Conservation (phyloP, 345 rosid species). For the Heritiera fomes region DNA sequence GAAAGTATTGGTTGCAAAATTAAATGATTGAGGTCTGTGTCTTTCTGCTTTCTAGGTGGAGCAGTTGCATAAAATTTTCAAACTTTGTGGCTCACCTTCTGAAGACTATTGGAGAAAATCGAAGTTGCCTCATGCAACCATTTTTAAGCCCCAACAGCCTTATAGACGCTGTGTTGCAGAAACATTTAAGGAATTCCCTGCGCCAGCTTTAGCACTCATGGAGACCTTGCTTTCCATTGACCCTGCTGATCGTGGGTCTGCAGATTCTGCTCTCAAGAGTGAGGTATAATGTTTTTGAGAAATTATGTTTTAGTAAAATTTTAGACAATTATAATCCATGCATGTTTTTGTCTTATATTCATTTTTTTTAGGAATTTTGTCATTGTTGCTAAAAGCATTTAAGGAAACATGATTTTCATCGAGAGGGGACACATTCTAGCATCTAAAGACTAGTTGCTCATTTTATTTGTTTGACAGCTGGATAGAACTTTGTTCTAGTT, state of each 20-base stretch:
- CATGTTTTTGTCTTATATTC: background rate
- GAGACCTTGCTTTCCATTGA: conserved; percentile 84
- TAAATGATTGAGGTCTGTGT: conserved; percentile 19
- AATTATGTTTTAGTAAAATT: conserved; percentile 9
- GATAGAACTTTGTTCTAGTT: background rate
- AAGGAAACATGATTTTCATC: background rate
- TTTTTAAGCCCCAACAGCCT: conserved; percentile 96
- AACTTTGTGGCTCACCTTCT: conserved; percentile 96
- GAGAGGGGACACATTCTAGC: background rate
- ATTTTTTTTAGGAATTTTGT: background rate
- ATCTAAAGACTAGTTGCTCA: background rate
- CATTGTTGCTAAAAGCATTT: background rate
- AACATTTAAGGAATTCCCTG: conserved; percentile 92
- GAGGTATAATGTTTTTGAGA: conserved; percentile 54
- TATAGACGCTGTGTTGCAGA: conserved; percentile 88
- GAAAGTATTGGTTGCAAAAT: background rate
- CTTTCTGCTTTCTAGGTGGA: conserved; percentile 65
- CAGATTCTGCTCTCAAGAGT: conserved; percentile 71
- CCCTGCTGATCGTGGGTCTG: conserved; percentile 92
- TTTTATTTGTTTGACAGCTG: background rate
- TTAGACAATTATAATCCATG: background rate
- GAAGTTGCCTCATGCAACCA: conserved; percentile 95
- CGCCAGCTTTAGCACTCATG: conserved; percentile 79
- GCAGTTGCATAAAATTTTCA: conserved; percentile 96
- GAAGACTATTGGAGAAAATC: conserved; percentile 96